These are phyloP conservation scores for Phytopythium aichiense DNA, from an alignment of 352 stramenopile species.

Conservation along the genomic window DNA sequence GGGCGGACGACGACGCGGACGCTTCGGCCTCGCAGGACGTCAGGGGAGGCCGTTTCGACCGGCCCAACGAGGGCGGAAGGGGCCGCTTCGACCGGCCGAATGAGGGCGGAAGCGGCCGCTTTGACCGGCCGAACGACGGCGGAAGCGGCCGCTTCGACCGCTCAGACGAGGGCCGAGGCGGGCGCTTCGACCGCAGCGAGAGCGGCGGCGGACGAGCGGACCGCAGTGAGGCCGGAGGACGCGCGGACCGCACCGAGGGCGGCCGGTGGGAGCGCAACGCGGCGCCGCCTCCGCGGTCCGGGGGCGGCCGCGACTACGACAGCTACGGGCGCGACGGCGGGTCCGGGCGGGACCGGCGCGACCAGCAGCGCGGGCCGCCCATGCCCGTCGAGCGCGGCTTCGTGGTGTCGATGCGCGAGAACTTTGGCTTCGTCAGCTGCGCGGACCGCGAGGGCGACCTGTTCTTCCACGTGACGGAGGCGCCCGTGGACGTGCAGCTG, in stretches of 20 bases:
- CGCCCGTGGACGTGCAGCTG: conserved; percentile 58
- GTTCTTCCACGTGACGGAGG: conserved; percentile 83
- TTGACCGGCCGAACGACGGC: conserved; percentile 6
- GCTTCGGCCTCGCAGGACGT: conserved; percentile 12
- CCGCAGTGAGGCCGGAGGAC: not conserved
- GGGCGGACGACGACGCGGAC: conserved; percentile 73
- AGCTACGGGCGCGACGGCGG: not conserved
- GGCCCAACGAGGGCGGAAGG: conserved; percentile 6
- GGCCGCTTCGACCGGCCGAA: conserved; percentile 15
- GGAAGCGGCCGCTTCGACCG: not conserved
- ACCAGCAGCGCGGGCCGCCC: conserved; percentile 8
- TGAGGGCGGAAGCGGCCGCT: conserved; percentile 10
- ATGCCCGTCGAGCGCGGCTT: conserved; percentile 33
- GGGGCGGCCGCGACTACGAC: not conserved
- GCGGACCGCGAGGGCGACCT: conserved; percentile 65
- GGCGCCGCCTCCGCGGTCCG: not conserved
- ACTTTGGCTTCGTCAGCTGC: conserved; percentile 58
- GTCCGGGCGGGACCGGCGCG: not conserved
- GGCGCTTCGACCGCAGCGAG: conserved; percentile 9
- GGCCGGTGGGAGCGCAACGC: conserved; percentile 6
- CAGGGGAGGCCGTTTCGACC: conserved; percentile 8
- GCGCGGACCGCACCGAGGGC: not conserved
- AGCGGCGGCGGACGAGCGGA: conserved; percentile 11
- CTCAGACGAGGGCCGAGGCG: conserved; percentile 5
- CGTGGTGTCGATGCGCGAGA: conserved; percentile 47